A percentile compares a stretch with the other conserved stretches of the same genome.
phyloP scores from a whole-genome alignment of 2,329 filamentous ascomycete genomes.

The Ceratocystis variospora region DNA sequence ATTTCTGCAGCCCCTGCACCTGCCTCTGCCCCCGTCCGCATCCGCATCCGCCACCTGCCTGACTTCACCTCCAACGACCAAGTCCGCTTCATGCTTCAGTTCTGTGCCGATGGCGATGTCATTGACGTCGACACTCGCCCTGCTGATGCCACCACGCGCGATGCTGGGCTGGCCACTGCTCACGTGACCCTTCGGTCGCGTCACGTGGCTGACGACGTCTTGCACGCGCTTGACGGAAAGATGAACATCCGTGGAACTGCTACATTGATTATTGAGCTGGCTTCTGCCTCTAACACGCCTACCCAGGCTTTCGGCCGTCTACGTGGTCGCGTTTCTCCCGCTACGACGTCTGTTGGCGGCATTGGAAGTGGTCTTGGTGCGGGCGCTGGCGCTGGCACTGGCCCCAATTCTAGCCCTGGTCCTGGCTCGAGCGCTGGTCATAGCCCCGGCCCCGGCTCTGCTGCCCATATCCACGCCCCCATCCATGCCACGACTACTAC shows the following conservation, averaged over 20 bases:
- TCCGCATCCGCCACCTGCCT: constrained; percentile 15
- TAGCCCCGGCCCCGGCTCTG: background rate
- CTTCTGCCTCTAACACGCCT: constrained; percentile 15
- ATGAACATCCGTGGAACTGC: constrained; percentile 17
- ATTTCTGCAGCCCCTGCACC: no score
- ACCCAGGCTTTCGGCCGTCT: constrained; percentile 13
- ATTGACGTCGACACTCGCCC: constrained; percentile 15
- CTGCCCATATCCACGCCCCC: background rate
- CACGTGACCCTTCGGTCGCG: constrained; percentile 15
- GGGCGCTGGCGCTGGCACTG: background rate
- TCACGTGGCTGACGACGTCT: constrained; percentile 13
- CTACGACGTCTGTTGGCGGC: no score
- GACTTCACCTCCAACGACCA: constrained; percentile 10
- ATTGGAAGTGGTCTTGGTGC: no score
- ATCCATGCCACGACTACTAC: background rate
- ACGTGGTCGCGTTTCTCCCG: constrained; percentile 14
- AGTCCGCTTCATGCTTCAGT: constrained; percentile 16
- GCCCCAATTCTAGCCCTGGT: background rate
- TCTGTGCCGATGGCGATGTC: constrained; percentile 15
- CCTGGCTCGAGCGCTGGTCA: background rate
- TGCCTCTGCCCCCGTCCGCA: constrained; percentile 1
- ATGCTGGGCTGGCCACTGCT: constrained; percentile 12
- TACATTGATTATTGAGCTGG: constrained; percentile 13
- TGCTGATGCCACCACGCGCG: background rate
- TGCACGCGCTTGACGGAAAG: constrained; percentile 17